These are phyloP conservation scores for Termitomyces sp. DNA, from an alignment of 768 basidiomycete genomes.

Conservation along the genomic window DNA sequence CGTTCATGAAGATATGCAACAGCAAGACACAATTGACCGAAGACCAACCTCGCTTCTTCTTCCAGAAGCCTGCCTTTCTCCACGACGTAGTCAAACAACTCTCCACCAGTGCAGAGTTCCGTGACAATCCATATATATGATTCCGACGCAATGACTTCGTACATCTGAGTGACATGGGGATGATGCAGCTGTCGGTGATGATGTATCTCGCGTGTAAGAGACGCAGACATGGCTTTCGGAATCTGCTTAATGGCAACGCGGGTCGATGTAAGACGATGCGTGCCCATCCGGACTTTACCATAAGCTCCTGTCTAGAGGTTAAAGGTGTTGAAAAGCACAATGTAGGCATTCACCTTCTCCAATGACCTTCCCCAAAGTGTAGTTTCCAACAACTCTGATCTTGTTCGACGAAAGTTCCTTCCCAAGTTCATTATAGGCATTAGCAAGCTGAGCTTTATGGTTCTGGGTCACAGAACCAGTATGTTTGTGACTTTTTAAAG, in stretches of 20 bases:
- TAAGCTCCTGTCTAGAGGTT: constrained; percentile 64
- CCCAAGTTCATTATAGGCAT: constrained; percentile 95
- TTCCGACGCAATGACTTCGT: constrained; percentile 97
- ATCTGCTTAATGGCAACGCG: constrained; percentile 98
- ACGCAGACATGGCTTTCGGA: constrained; percentile 86
- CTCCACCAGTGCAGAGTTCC: constrained; percentile 94
- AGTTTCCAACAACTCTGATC: constrained; percentile 90
- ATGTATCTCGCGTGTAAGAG: constrained; percentile 95
- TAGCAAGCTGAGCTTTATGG: constrained; percentile 84
- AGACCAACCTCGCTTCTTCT: constrained; percentile 79
- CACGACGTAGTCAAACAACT: constrained; percentile 96
- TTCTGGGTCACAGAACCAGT: constrained; percentile 63
- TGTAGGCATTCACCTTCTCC: constrained; percentile 71
- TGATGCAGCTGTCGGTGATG: constrained; percentile 97
- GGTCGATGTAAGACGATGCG: constrained; percentile 86
- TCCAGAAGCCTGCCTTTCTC: constrained; percentile 89
- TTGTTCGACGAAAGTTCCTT: constrained; percentile 91
- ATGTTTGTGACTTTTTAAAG: constrained; percentile 53
- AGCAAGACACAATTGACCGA: constrained; percentile 93
- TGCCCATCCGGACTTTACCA: constrained; percentile 92
- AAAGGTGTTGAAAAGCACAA: constrained; percentile 9
- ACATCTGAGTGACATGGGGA: constrained; percentile 91
- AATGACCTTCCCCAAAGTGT: constrained; percentile 89
- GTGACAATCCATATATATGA: constrained; percentile 94
- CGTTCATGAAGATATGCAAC: constrained; percentile 90